A percentile compares a stretch with the other conserved stretches of the same genome.
Conservation (phyloP, 2,329 filamentous ascomycete species). For the Fusarium ramigenum region DNA sequence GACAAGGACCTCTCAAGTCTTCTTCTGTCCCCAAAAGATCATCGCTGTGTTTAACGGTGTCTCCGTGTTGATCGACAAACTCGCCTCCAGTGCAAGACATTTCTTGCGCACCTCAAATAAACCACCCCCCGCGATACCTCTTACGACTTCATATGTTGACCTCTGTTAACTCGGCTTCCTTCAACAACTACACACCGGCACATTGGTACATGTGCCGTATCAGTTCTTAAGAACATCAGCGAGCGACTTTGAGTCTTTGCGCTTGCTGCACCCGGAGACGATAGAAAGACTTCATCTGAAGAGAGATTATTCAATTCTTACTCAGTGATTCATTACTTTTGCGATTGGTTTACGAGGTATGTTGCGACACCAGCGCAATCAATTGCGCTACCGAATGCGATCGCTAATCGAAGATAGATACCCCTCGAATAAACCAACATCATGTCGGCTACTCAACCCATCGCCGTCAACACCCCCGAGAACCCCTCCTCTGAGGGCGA, state of each 20-base stretch:
- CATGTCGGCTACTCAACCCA: slow-evolving; percentile 24
- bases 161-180: slow-evolving; percentile 18
- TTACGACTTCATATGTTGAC: slow-evolving; percentile 28
- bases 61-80: slow-evolving; percentile 5
- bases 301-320: neutral
- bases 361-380: neutral
- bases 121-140: neutral
- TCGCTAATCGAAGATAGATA: neutral
- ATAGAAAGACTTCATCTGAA: slow-evolving; percentile 62
- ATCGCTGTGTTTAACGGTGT: slow-evolving; percentile 22
- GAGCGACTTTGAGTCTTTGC: slow-evolving; percentile 75
- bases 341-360: slow-evolving; percentile 27
- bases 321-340: neutral
- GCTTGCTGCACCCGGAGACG: slow-evolving; percentile 64
- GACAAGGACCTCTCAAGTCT: slow-evolving; percentile 2
- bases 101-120: slow-evolving; percentile 29
- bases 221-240: slow-evolving; percentile 56
- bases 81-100: slow-evolving; percentile 9
- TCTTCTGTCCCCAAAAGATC: slow-evolving; percentile 8
- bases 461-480: neutral
- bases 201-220: slow-evolving; percentile 56
- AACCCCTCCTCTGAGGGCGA: slow-evolving; percentile 14
- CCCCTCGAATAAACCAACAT: slow-evolving; percentile 13
- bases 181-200: slow-evolving; percentile 42
- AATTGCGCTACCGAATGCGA: neutral